Percentiles rank a stretch among this genome's conserved stretches.
Conservation (phyloP, 495 filamentous ascomycete species). For the Aspergillus egyptiacus region DNA sequence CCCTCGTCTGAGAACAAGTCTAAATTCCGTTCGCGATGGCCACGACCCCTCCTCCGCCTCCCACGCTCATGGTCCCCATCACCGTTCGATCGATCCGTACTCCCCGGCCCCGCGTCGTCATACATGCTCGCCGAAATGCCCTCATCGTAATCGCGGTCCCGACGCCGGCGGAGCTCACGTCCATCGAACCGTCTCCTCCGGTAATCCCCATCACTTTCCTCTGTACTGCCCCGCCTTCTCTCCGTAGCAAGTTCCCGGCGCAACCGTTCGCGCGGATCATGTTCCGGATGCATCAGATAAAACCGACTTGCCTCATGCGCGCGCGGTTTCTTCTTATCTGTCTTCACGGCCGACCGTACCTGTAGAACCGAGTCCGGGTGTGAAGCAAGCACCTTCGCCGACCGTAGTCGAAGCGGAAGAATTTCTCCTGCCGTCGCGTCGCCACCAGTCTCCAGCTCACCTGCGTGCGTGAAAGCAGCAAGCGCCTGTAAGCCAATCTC, state of each 20-base stretch:
- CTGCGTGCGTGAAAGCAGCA: constrained; percentile 48
- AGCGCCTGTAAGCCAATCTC: constrained; percentile 70
- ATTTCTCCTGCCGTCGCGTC: constrained; percentile 21
- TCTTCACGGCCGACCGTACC: constrained; percentile 65
- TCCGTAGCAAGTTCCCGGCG: constrained; percentile 40
- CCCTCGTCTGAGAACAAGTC: constrained; percentile 49
- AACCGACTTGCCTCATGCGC: constrained; percentile 79
- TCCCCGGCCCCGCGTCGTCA: constrained; percentile 48
- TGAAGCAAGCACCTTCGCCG: constrained; percentile 56
- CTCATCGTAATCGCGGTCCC: constrained; percentile 46
- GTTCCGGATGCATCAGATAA: constrained; percentile 83
- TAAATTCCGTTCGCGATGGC: constrained; percentile 1
- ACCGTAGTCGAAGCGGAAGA: constrained; percentile 46
- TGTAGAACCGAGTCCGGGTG: constrained; percentile 65
- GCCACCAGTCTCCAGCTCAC: constrained; percentile 28
- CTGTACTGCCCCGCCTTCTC: constrained; percentile 45
- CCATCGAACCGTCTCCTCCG: constrained; percentile 52
- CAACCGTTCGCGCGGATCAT: constrained; percentile 72
- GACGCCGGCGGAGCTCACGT: constrained; percentile 47
- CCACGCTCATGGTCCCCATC: constrained; percentile 27
- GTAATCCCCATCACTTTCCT: constrained; percentile 55
- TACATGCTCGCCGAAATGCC: constrained; percentile 70
- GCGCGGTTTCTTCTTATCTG: constrained; percentile 70
- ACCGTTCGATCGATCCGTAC: constrained; percentile 28
- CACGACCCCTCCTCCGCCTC: constrained; percentile 22